Percentiles rank a stretch among this genome's conserved stretches.
phyloP scores from a whole-genome alignment of 352 stramenopile genomes.

The Phytophthora boehmeriae region DNA sequence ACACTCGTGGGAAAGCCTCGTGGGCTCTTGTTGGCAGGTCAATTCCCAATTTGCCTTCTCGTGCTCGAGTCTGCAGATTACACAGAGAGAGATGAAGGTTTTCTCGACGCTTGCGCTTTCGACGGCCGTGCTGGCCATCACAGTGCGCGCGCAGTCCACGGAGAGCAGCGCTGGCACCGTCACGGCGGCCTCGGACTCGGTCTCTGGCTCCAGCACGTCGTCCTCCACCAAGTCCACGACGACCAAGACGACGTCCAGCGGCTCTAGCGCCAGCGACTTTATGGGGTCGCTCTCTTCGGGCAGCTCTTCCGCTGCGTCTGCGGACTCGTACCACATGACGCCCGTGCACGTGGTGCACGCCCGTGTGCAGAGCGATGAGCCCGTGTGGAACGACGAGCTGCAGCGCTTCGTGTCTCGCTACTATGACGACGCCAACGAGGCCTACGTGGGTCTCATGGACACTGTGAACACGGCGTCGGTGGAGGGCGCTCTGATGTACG shows the following conservation, averaged over 20 bases:
- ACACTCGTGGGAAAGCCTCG: too few relatives aligned
- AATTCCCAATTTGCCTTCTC: conserved; percentile 50
- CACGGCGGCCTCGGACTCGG: conserved; percentile 22
- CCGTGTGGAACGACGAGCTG: conserved; percentile 54
- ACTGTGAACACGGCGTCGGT: conserved; percentile 84
- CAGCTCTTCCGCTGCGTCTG: conserved; percentile 22
- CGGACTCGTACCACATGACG: conserved; percentile 68
- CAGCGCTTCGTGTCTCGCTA: conserved; percentile 67
- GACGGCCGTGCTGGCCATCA: conserved; percentile 26
- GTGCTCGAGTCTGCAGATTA: conserved; percentile 37
- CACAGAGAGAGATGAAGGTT: conserved; percentile 34
- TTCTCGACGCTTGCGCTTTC: conserved; percentile 32
- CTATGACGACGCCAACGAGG: conserved; percentile 56
- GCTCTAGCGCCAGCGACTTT: conserved; percentile 41
- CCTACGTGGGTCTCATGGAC: conserved; percentile 73
- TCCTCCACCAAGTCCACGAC: conserved; percentile 17
- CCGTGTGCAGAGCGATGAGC: conserved; percentile 71
- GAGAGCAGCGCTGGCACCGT: conserved; percentile 39
- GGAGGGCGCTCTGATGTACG: conserved; percentile 87
- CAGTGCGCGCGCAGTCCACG: conserved; percentile 25
- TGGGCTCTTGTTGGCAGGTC: neutral
- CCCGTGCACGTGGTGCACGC: conserved; percentile 78
- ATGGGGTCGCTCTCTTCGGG: conserved; percentile 36
- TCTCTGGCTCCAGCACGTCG: conserved; percentile 20
- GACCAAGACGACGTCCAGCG: conserved; percentile 22